Percentiles rank a stretch among this genome's conserved stretches.
phyloP scores from a whole-genome alignment of 2,329 filamentous ascomycete species.

The Penicillium psychrosexuale region DNA sequence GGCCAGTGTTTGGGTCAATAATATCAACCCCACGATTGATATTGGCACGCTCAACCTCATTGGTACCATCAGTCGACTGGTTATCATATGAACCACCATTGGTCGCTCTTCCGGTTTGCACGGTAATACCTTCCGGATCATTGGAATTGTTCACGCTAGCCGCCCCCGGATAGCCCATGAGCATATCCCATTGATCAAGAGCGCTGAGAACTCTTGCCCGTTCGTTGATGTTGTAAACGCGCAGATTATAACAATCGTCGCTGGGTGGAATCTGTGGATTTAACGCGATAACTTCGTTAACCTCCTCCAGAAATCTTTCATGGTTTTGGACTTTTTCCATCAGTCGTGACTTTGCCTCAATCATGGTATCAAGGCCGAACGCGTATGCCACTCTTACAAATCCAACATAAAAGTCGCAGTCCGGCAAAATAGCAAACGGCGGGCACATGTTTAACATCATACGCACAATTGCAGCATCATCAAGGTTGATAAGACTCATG shows the following conservation, averaged over 20 bases:
- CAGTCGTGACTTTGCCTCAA: not conserved
- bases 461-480: not conserved
- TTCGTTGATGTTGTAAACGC: not conserved
- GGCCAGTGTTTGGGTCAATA: not conserved
- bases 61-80: not conserved
- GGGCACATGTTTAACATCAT: not conserved
- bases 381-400: not conserved
- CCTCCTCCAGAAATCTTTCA: not conserved
- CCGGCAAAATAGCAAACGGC: not conserved
- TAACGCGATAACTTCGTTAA: conserved; percentile 2
- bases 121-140: not conserved
- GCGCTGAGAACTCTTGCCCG: not conserved
- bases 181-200: not conserved
- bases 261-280: not conserved
- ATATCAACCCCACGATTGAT: not conserved
- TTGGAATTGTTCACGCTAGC: not conserved
- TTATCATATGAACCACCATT: not conserved
- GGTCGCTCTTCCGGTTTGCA: not conserved
- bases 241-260: not conserved
- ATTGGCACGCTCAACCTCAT: not conserved
- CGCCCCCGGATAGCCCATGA: not conserved
- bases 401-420: not conserved
- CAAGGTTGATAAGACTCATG: not conserved
- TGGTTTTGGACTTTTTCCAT: not conserved
- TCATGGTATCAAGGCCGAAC: too few relatives aligned